Evolutionary conservation across 768 basidiomycete species (phyloP).

Genomic region (Omphalotus guepiniiformis): DNA sequence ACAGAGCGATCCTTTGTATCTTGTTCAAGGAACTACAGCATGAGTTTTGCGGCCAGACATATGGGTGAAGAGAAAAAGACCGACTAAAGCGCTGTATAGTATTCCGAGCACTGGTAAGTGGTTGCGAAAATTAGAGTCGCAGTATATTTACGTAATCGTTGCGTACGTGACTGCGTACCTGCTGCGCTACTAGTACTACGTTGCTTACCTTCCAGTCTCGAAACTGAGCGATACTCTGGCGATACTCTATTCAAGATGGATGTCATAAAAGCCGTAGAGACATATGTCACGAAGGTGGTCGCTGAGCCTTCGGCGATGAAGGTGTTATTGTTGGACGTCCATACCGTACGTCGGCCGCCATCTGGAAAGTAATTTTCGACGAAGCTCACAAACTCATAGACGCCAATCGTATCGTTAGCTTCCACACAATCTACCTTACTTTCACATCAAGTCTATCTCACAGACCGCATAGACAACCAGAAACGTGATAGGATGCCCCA

Average conservation of each 20-base stretch:
- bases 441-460: slow-evolving; percentile 95
- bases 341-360: slow-evolving; percentile 63
- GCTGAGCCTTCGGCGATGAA: slow-evolving; percentile 88
- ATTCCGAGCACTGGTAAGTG: too few species aligned
- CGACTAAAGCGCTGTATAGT: too few species aligned
- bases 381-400: slow-evolving; percentile 49
- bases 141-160: too few species aligned
- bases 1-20: too few species aligned
- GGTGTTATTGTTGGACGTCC: slow-evolving; percentile 88
- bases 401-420: slow-evolving; percentile 92
- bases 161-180: too few species aligned
- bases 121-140: too few species aligned
- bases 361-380: too few species aligned
- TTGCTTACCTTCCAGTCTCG: neutral
- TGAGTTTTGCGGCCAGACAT: too few species aligned
- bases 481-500: slow-evolving; percentile 90
- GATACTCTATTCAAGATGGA: slow-evolving; percentile 59
- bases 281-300: slow-evolving; percentile 87
- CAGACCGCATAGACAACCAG: slow-evolving; percentile 95
- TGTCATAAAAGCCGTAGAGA: slow-evolving; percentile 91
- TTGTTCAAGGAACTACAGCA: too few species aligned
- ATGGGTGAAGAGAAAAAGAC: too few species aligned
- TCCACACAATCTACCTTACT: slow-evolving; percentile 91
- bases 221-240: neutral
- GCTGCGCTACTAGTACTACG: too few species aligned